These are phyloP conservation scores for Rhytidiadelphus loreus DNA, from an alignment of 225 moss, liverwort and hornwort species.

Conservation along the genomic window DNA sequence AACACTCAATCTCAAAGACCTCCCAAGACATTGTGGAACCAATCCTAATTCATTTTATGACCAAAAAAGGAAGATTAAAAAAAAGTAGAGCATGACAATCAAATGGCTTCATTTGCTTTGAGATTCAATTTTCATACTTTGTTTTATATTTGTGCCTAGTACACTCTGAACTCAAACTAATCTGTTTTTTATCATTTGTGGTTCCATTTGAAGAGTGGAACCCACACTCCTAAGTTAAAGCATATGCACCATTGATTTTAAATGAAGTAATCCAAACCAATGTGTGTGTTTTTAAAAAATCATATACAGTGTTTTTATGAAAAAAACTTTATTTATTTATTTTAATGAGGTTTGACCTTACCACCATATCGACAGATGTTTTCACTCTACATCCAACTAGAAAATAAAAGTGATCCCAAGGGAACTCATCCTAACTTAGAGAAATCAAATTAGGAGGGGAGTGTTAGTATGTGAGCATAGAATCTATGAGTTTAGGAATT, in stretches of 20 bases:
- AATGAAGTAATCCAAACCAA: neutral
- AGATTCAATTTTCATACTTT: neutral
- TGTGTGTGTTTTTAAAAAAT: neutral
- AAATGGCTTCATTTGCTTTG: neutral
- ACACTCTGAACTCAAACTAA: neutral
- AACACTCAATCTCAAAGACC: neutral
- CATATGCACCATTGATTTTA: neutral
- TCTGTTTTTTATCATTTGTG: neutral
- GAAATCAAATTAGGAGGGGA: neutral
- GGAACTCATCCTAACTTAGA: neutral
- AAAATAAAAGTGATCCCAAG: neutral
- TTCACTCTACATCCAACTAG: neutral
- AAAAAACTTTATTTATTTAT: neutral
- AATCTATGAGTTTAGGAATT: too few species aligned
- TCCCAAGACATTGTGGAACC: neutral
- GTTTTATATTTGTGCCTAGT: neutral
- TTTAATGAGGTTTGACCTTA: neutral
- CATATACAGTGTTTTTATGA: neutral
- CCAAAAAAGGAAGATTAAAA: accelerated
- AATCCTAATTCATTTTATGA: neutral
- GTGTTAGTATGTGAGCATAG: too few species aligned
- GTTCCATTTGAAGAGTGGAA: neutral
- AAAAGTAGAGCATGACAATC: neutral
- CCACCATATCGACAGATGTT: neutral
- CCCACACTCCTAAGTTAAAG: neutral